Base-by-base conservation (phyloP, 176 grass and related monocot species). In the Areca catechu region DNA sequence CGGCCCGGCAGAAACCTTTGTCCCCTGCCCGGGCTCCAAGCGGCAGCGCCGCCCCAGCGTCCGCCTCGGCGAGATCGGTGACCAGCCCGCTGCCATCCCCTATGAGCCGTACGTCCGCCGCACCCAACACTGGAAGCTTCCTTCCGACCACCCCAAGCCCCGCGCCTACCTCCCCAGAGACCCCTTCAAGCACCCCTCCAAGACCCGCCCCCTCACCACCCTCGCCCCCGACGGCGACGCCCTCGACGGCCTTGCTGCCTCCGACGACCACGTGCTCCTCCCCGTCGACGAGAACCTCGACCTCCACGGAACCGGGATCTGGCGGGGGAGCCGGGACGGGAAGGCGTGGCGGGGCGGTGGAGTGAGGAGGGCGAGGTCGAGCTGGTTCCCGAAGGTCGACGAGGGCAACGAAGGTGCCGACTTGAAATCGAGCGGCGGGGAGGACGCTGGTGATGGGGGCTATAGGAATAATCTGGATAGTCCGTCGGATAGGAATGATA, bases 21-120 rank as follows among this genome's bases (percentile, higher is more conserved):
- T 67, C 49, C 1, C 25, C 70, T 37, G 71, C 75, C 23, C 10
- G 9, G 34, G 76, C 65, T 82, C 87, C 55, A 95, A 95, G 71
- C 79, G 91, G 54, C 82, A 88, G 74, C 91, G 91, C 74, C 86
- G 83, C 20, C 86, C 83, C 67, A 96, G 78, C 71, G 82, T 96
- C 5, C 91, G 91, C 71, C 91, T 96, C 30, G 83, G 86, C 23
- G 91, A 96, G 69, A 89, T 96, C 48, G 86, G 81, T 21, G 73
- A 74, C 6, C 54, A 69, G 20, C 58, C 67, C 50, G 73, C 79
- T 21, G 63, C 85, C 58, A 51, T 76, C 43, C 71, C 83, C 60
- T 68, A 57, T n/a, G 74, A 73, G 24, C 76, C 74, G 15, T 62
- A 66, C 54, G 74, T 73, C 19, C 79, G 76, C 63, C 86, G 81